A percentile compares a stretch with the other conserved stretches of the same genome.
Conservation (phyloP, 495 filamentous ascomycete genomes). For the Neurospora sp. region DNA sequence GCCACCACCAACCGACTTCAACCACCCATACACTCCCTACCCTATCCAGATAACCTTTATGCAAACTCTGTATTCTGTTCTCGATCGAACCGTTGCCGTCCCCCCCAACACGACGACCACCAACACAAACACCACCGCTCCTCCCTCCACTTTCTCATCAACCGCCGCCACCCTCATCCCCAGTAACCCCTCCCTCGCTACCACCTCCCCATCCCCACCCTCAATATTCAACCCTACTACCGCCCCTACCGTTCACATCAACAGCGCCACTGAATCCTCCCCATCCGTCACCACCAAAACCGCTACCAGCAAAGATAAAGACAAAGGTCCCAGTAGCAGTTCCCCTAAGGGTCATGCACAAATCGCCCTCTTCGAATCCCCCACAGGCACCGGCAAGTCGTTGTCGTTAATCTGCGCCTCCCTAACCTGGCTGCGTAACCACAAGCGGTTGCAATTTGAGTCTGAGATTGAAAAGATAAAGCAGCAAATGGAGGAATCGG, state of each 20-base stretch:
- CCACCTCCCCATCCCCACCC: background rate
- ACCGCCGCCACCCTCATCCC: background rate
- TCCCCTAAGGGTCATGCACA: conserved; percentile 50
- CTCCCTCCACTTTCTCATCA: background rate
- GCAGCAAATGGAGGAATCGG: conserved; percentile 37
- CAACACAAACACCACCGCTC: background rate
- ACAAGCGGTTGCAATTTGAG: conserved; percentile 61
- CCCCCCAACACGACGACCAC: background rate
- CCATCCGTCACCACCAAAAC: background rate
- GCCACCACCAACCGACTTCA: conserved; percentile 46
- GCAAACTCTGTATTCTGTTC: conserved; percentile 70
- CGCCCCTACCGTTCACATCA: background rate
- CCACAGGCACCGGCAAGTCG: conserved; percentile 91
- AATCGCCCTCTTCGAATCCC: conserved; percentile 87
- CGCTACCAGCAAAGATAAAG: background rate
- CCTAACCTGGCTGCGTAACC: conserved; percentile 84
- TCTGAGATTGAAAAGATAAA: conserved; percentile 22
- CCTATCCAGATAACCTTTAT: conserved; percentile 86
- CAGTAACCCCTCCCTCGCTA: background rate
- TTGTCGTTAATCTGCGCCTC: conserved; percentile 88
- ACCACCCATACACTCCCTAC: conserved; percentile 90
- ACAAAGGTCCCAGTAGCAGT: background rate
- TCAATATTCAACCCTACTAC: background rate
- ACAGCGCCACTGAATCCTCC: background rate
- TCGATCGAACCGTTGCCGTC: conserved; percentile 36